phyloP scores from a whole-genome alignment of 2,329 filamentous ascomycete genomes.

The Neodidymelliopsis sp. region DNA sequence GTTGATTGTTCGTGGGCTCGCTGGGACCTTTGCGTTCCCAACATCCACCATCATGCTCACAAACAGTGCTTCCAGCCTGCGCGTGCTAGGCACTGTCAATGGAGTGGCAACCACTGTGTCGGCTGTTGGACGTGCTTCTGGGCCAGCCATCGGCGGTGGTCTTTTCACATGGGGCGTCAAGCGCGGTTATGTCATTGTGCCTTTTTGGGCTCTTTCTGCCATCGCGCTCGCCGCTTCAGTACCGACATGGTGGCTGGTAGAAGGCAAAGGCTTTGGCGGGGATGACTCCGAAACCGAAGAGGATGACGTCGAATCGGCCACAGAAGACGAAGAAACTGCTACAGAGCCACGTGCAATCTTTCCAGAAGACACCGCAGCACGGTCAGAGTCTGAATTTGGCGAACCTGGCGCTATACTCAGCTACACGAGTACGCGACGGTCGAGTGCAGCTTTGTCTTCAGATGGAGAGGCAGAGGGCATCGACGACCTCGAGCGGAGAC shows the following conservation, averaged over 20 bases:
- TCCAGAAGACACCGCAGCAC: constrained; percentile 23
- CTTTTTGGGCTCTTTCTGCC: constrained; percentile 79
- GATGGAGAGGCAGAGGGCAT: constrained; percentile 33
- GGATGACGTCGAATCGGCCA: constrained; percentile 32
- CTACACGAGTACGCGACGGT: constrained; percentile 39
- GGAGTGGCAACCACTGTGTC: constrained; percentile 86
- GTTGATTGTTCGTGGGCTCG: constrained; percentile 77
- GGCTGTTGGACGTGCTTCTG: constrained; percentile 79
- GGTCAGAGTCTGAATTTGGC: constrained; percentile 51
- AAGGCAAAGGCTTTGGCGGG: constrained; percentile 72
- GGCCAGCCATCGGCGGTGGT: constrained; percentile 76
- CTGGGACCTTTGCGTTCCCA: constrained; percentile 85
- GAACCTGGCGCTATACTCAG: constrained; percentile 44
- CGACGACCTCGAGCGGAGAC: constrained; percentile 21
- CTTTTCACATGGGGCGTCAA: constrained; percentile 80
- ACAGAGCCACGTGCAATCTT: neutral
- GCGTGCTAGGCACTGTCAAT: constrained; percentile 86
- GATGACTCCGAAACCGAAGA: constrained; percentile 49
- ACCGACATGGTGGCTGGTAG: constrained; percentile 75
- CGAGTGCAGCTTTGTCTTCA: constrained; percentile 32
- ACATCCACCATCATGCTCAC: constrained; percentile 90
- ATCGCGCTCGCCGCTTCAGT: constrained; percentile 72
- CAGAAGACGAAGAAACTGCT: constrained; percentile 26
- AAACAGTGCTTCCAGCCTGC: constrained; percentile 79
- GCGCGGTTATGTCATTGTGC: constrained; percentile 76